Percentiles rank a stretch among this genome's conserved stretches.
Evolutionary conservation across 805 yeast species (phyloP).

Genomic region (Candida ortonii): DNA sequence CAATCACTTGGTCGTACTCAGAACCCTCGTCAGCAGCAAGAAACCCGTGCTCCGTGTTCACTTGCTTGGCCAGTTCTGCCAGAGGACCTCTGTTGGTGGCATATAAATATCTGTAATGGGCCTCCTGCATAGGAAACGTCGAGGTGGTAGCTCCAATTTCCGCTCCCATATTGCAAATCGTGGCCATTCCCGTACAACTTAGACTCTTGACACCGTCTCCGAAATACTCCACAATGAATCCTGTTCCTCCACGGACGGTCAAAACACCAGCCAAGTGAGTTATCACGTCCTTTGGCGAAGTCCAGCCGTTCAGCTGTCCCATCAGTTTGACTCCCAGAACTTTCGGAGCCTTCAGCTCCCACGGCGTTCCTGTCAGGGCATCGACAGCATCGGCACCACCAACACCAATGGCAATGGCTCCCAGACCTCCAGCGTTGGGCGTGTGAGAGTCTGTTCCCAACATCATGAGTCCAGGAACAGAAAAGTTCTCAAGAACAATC

Average conservation of each 20-base stretch:
- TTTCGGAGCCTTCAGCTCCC: conserved; percentile 98
- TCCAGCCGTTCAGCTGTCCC: conserved; percentile 91
- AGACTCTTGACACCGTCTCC: conserved; percentile 92
- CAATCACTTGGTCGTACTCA: conserved; percentile 90
- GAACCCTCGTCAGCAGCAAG: conserved; percentile 89
- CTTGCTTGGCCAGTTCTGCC: conserved; percentile 73
- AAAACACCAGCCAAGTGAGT: conserved; percentile 89
- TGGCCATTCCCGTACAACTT: conserved; percentile 98
- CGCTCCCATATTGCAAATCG: conserved; percentile 99
- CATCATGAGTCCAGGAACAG: conserved; percentile 95
- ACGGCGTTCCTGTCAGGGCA: conserved; percentile 88
- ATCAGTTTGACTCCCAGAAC: conserved; percentile 92
- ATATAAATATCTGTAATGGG: conserved; percentile 80
- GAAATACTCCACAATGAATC: conserved; percentile 91
- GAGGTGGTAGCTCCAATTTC: conserved; percentile 99
- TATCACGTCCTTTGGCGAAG: conserved; percentile 95
- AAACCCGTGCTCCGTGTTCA: conserved; percentile 57
- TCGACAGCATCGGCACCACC: conserved; percentile 99
- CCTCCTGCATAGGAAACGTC: conserved; percentile 92
- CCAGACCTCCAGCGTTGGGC: conserved; percentile 98
- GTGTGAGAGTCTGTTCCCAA: conserved; percentile 98
- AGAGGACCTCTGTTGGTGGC: conserved; percentile 86
- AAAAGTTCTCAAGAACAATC: conserved; percentile 92
- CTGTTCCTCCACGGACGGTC: conserved; percentile 98
- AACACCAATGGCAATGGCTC: conserved; percentile 97